These are phyloP conservation scores for Talaromyces borbonicus DNA, from an alignment of 495 filamentous ascomycete genomes.

Conservation along the genomic window DNA sequence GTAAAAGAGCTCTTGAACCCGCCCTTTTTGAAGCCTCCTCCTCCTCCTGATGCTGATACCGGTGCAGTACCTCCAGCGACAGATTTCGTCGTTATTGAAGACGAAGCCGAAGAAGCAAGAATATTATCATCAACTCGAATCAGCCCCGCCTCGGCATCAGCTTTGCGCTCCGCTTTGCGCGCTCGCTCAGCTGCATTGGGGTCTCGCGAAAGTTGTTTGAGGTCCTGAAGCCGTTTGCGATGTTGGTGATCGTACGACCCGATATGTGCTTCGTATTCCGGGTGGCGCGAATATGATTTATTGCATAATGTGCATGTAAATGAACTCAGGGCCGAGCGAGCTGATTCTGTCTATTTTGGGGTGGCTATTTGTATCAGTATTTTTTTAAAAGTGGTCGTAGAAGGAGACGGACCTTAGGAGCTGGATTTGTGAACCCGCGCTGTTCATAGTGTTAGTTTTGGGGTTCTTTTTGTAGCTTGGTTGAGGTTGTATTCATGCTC, in stretches of 20 bases:
- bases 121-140: conserved; percentile 22
- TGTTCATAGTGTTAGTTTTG: conserved; percentile 8
- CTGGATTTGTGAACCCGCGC: conserved; percentile 42
- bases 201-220: conserved; percentile 51
- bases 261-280: conserved; percentile 55
- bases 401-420: conserved; percentile 32
- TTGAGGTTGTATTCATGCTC: conserved; percentile 5
- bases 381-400: neutral
- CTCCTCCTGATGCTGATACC: no score
- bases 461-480: neutral
- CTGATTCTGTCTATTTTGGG: conserved; percentile 59
- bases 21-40: conserved; percentile 50
- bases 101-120: conserved; percentile 8
- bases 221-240: conserved; percentile 53
- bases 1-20: conserved; percentile 55
- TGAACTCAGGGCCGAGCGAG: conserved; percentile 74
- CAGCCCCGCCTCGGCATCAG: conserved; percentile 45
- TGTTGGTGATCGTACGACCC: conserved; percentile 53
- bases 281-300: conserved; percentile 51
- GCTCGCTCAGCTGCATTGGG: conserved; percentile 50
- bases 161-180: conserved; percentile 59
- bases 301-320: conserved; percentile 68
- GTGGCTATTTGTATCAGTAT: neutral
- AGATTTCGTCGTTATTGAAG: conserved; percentile 10
- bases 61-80: conserved; percentile 7